These are phyloP conservation scores for Phytopythium vexans DNA, from an alignment of 352 stramenopile genomes.

Conservation along the genomic window DNA sequence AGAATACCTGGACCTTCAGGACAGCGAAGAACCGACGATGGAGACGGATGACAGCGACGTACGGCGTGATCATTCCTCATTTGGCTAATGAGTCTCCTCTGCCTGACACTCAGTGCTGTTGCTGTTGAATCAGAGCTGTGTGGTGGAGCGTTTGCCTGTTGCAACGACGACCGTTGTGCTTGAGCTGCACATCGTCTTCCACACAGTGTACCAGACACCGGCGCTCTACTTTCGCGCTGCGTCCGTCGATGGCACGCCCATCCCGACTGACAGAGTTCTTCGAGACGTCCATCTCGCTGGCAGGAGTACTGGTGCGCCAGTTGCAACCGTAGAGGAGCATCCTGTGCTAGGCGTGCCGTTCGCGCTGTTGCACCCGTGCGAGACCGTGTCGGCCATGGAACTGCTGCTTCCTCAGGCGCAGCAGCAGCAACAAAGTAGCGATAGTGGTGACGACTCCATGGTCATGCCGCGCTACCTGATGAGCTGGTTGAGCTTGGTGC, in stretches of 20 bases:
- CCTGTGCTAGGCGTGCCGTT: slow-evolving; percentile 63
- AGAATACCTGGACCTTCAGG: slow-evolving; percentile 3
- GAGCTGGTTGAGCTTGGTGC: slow-evolving; percentile 76
- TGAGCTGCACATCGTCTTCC: slow-evolving; percentile 83
- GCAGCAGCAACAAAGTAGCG: background rate
- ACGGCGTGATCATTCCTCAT: background rate
- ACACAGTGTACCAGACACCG: slow-evolving; percentile 69
- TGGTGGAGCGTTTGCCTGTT: slow-evolving; percentile 2
- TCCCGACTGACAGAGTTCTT: slow-evolving; percentile 16
- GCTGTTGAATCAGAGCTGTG: slow-evolving; percentile 5
- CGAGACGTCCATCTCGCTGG: slow-evolving; percentile 30
- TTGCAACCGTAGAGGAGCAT: slow-evolving; percentile 67
- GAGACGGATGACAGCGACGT: background rate
- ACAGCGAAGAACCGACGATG: background rate
- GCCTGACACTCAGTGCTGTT: slow-evolving; percentile 6
- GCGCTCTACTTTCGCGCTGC: slow-evolving; percentile 65
- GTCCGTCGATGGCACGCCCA: slow-evolving; percentile 35
- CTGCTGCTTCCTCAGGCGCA: slow-evolving; percentile 38
- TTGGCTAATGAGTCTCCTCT: background rate
- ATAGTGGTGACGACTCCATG: background rate
- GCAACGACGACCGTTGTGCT: slow-evolving; percentile 29
- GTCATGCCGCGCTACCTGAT: slow-evolving; percentile 37
- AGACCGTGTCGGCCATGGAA: slow-evolving; percentile 65
- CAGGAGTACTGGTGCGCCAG: slow-evolving; percentile 17
- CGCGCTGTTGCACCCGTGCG: slow-evolving; percentile 75